These are phyloP conservation scores for Moricandia moricandioides DNA, from an alignment of 345 rosid genomes.

Conservation along the genomic window DNA sequence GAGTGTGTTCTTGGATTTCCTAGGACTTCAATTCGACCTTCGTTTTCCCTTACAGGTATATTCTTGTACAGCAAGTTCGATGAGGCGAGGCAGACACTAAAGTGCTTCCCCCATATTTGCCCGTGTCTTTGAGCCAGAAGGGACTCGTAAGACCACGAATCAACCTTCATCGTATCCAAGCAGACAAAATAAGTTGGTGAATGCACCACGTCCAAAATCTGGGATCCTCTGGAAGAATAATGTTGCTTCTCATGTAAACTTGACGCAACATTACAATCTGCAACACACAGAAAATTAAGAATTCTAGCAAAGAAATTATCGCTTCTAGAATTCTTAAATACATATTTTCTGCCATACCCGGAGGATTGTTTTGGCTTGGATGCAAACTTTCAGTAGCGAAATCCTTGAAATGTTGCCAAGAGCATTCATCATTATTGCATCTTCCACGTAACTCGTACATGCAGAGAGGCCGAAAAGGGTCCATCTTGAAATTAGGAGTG, in stretches of 20 bases:
- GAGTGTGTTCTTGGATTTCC: slow-evolving; percentile 55
- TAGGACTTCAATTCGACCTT: slow-evolving; percentile 69
- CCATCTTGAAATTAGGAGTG: slow-evolving; percentile 49
- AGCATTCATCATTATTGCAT: slow-evolving; percentile 91
- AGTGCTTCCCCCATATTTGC: slow-evolving; percentile 68
- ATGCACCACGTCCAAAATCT: slow-evolving; percentile 31
- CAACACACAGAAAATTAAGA: slow-evolving; percentile 29
- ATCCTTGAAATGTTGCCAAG: slow-evolving; percentile 85
- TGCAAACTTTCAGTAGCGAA: slow-evolving; percentile 38
- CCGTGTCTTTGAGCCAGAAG: slow-evolving; percentile 50
- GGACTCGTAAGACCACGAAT: slow-evolving; percentile 47
- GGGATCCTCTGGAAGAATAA: slow-evolving; percentile 37
- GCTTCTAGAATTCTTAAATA: slow-evolving; percentile 1
- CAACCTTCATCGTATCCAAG: slow-evolving; percentile 68
- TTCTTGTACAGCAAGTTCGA: slow-evolving; percentile 54
- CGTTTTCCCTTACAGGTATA: slow-evolving; percentile 48
- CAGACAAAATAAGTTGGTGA: slow-evolving; percentile 75
- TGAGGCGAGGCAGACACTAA: slow-evolving; percentile 61
- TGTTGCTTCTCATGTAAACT: slow-evolving; percentile 32
- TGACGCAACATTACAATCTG: slow-evolving; percentile 53
- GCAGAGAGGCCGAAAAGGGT: slow-evolving; percentile 87
- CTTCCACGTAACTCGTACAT: slow-evolving; percentile 93
- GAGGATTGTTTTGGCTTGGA: slow-evolving; percentile 37
- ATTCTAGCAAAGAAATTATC: slow-evolving; percentile 8
- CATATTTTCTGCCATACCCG: slow-evolving; percentile 40